These are phyloP conservation scores for Peniophora sp. DNA, from an alignment of 1,284 basidiomycete genomes.

Conservation along the genomic window DNA sequence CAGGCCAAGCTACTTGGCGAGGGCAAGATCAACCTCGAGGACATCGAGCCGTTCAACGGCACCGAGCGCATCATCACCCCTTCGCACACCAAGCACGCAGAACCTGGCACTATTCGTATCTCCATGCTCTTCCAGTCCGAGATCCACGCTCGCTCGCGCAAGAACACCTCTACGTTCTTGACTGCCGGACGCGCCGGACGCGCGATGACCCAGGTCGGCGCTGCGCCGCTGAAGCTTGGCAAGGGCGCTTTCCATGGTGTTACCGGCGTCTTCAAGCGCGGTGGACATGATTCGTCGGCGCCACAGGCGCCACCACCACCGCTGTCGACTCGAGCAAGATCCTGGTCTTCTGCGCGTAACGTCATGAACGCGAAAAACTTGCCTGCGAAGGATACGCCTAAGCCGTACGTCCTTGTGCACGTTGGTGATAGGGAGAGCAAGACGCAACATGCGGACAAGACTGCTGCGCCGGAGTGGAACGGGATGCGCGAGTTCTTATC, in stretches of 20 bases:
- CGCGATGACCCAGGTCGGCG: slow-evolving; percentile 77
- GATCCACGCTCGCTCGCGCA: slow-evolving; percentile 71
- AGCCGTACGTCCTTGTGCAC: slow-evolving; percentile 72
- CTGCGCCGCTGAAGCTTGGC: slow-evolving; percentile 71
- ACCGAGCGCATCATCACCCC: slow-evolving; percentile 56
- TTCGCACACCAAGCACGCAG: slow-evolving; percentile 58
- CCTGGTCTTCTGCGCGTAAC: slow-evolving; percentile 64
- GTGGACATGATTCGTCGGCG: slow-evolving; percentile 25
- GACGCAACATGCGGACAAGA: slow-evolving; percentile 75
- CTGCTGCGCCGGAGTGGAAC: slow-evolving; percentile 75
- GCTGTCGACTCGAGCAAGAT: slow-evolving; percentile 24
- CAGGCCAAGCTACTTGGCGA: slow-evolving; percentile 76
- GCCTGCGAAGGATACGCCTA: slow-evolving; percentile 31
- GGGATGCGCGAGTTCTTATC: slow-evolving; percentile 71
- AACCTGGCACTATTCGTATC: slow-evolving; percentile 69
- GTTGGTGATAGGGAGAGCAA: slow-evolving; percentile 77
- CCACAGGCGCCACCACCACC: slow-evolving; percentile 31
- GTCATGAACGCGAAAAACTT: slow-evolving; percentile 71
- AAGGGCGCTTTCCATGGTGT: slow-evolving; percentile 83
- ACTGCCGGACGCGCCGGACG: slow-evolving; percentile 78
- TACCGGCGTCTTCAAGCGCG: slow-evolving; percentile 51
- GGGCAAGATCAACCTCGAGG: slow-evolving; percentile 65
- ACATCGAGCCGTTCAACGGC: slow-evolving; percentile 77
- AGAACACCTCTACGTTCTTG: slow-evolving; percentile 81
- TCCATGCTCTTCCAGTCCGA: slow-evolving; percentile 84